Conservation (phyloP, 1,284 basidiomycete species). For the Ustilago shanxiensis region DNA sequence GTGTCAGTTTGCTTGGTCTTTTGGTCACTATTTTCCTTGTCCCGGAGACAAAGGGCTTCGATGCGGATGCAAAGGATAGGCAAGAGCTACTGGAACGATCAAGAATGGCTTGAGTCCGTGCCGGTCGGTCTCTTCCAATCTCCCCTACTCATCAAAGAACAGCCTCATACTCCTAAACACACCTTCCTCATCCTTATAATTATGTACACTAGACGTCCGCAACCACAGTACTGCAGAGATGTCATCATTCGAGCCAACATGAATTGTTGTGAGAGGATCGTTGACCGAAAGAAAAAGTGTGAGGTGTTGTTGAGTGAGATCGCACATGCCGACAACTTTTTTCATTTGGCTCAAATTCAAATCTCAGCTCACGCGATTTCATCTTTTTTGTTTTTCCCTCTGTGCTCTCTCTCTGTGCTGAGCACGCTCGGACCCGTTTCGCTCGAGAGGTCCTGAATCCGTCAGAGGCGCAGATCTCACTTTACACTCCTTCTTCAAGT, state of each 20-base stretch:
- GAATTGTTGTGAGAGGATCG: not conserved
- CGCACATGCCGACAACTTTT: not conserved
- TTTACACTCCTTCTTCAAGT: not conserved
- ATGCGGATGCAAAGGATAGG: slow-evolving; percentile 59
- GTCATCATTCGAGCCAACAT: not conserved
- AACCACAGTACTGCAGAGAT: too few relatives aligned
- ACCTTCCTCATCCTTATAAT: too few relatives aligned
- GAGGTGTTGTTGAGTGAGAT: not conserved
- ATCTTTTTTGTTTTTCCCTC: not conserved
- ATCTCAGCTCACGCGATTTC: slow-evolving; percentile 2
- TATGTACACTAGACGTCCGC: too few relatives aligned
- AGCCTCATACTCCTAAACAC: too few relatives aligned
- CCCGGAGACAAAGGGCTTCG: slow-evolving; percentile 55
- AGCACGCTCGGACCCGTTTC: slow-evolving; percentile 39
- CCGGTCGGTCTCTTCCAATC: slow-evolving; percentile 3
- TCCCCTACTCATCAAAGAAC: too few relatives aligned
- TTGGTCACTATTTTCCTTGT: slow-evolving; percentile 45
- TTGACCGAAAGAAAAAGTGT: not conserved
- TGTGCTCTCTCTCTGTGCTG: not conserved
- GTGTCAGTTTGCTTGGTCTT: slow-evolving; percentile 44
- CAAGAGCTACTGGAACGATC: slow-evolving; percentile 41
- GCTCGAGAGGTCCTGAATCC: slow-evolving; percentile 11
- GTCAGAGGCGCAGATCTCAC: slow-evolving; percentile 7
- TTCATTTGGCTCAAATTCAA: not conserved
- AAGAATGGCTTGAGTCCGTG: slow-evolving; percentile 25